Evolutionary conservation across 352 stramenopile genomes (phyloP).

Genomic region (Phytophthora sansomeana): DNA sequence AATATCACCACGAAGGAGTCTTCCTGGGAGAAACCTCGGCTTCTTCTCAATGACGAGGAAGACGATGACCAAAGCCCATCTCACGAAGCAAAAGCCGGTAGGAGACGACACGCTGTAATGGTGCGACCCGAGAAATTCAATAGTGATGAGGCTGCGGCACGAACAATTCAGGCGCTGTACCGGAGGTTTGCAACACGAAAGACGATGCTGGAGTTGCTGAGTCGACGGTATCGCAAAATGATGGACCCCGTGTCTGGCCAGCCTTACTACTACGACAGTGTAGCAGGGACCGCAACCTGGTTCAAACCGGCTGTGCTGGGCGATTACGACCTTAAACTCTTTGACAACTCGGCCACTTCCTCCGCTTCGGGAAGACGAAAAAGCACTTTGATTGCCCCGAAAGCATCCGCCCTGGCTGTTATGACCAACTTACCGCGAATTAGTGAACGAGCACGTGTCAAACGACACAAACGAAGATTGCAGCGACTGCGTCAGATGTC

Average conservation of each 20-base stretch:
- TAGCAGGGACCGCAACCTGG: constrained; percentile 56
- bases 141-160: constrained; percentile 48
- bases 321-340: constrained; percentile 58
- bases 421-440: constrained; percentile 34
- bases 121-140: constrained; percentile 46
- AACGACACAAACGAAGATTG: constrained; percentile 69
- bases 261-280: constrained; percentile 77
- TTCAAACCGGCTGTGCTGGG: constrained; percentile 69
- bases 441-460: constrained; percentile 63
- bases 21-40: constrained; percentile 68
- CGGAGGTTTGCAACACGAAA: constrained; percentile 59
- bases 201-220: constrained; percentile 48
- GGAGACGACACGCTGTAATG: constrained; percentile 14
- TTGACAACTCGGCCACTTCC: constrained; percentile 13
- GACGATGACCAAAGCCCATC: constrained; percentile 26
- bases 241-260: constrained; percentile 48
- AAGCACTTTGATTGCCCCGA: constrained; percentile 27
- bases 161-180: constrained; percentile 69
- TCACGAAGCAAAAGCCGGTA: background rate
- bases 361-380: constrained; percentile 20
- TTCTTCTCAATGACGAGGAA: constrained; percentile 42
- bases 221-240: constrained; percentile 67
- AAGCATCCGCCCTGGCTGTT: constrained; percentile 5
- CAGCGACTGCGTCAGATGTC: constrained; percentile 69
- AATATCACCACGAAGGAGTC: constrained; percentile 76